Evolutionary conservation across 2,329 filamentous ascomycete genomes (phyloP), one percentile per base, ranked within the genome.

Genomic region (Monosporascus sp.): DNA sequence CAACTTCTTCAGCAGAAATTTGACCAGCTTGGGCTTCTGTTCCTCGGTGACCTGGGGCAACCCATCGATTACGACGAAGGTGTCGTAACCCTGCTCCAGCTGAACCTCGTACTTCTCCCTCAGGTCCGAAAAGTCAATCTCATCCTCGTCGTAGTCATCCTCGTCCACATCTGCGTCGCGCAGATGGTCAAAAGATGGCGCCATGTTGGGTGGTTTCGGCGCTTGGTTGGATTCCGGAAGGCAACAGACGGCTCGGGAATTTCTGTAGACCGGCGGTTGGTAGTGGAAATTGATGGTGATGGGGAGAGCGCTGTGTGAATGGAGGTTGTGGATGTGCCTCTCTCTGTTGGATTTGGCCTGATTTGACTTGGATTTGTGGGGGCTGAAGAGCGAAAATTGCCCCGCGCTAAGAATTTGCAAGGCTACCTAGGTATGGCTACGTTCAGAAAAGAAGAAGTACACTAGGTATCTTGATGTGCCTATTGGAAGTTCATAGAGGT

Each of bases 41-140:
- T 94, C 93, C 72, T 92, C 90, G 55, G 80, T 90, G 60, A 99
- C 93, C 60, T 88, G 78, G 61, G 94, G 94, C 44, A 99, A 84
- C 61, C 94, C 94, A 73, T 99, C 94, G 70, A 97, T 84, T 58
- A 97, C 92, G 60, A 99, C 89, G 68, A 99, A 99, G 60, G 91
- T 88, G 71, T 99, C 94, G 66, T 97, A 88, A 55, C 94, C 94
- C 73, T 96, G 90, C 72, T 99, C 94, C 61, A 97, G 81, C 70
- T 93, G 90, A 58, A 97, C 92, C 75, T 97, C 91, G 71, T 92
- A 97, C 74, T 95, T 91, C 72, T 95, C 92, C 71, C 87, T 84
- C 63, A 99, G 82, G 76, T 99, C 93, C 64, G 90, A 93, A 72
- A 96, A 91, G 72, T 97, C 93, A 73, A 97, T 88, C 71, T 97